Conservation (phyloP, 2,329 filamentous ascomycete genomes). For the Leptosphaerulina australis region DNA sequence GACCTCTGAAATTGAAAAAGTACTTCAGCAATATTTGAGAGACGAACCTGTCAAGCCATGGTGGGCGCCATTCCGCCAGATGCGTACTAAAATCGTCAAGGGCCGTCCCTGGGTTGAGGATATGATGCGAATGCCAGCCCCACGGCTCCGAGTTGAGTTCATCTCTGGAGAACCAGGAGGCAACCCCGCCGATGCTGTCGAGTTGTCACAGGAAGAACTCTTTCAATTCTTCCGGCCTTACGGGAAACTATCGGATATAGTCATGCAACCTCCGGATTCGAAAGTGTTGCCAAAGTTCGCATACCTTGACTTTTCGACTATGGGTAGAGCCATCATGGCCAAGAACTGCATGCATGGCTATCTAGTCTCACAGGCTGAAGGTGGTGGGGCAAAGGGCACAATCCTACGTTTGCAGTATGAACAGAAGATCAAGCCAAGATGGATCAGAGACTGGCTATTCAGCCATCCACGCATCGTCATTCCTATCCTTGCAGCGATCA, state of each 20-base stretch:
- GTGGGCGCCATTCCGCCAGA: conserved; percentile 83
- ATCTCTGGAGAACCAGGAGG: conserved; percentile 73
- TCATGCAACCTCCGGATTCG: conserved; percentile 80
- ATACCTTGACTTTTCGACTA: conserved; percentile 73
- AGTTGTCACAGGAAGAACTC: conserved; percentile 83
- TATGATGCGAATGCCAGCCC: conserved; percentile 79
- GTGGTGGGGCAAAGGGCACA: conserved; percentile 78
- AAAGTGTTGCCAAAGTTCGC: conserved; percentile 84
- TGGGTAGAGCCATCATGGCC: conserved; percentile 82
- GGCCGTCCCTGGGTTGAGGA: conserved; percentile 96
- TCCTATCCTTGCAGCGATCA: conserved; percentile 76
- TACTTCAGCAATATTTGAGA: conserved; percentile 67
- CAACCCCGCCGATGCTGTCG: conserved; percentile 71
- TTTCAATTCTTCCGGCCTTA: conserved; percentile 89
- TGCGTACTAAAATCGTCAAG: conserved; percentile 74
- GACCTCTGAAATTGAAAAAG: conserved; percentile 63
- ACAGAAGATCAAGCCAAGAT: conserved; percentile 74
- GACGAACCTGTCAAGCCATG: conserved; percentile 80
- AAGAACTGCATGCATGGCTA: conserved; percentile 92
- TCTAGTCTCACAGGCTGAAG: conserved; percentile 68
- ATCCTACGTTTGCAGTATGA: conserved; percentile 84
- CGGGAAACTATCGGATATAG: conserved; percentile 87
- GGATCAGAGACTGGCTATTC: conserved; percentile 85
- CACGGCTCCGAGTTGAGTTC: conserved; percentile 82
- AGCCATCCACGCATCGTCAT: conserved; percentile 88